Base-by-base conservation (phyloP, 106 monocot species). In the Chionographis japonica region DNA sequence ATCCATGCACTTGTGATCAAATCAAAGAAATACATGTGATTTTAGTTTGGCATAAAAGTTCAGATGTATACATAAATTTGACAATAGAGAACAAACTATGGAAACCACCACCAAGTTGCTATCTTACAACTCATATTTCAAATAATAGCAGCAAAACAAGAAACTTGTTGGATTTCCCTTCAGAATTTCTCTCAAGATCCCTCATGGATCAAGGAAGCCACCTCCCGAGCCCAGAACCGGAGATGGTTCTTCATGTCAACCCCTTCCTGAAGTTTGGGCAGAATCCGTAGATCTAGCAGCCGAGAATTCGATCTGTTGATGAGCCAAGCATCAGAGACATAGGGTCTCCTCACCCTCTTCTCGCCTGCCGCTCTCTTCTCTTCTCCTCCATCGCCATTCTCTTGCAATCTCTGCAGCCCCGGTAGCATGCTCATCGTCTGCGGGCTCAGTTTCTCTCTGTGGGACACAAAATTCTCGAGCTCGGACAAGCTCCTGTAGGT, bases 261-360 rank as follows among this genome's bases (percentile, higher is more conserved):
- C n/a, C 60, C 65, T 15, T 70, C 37, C 0, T 13, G 43, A 59
- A 55, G 40, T 57, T 63, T 69, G 2, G 68, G 59, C 40, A 73
- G 3, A 63, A 51, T 18, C 41, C 16, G 43, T 3, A 52, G 53
- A 52, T 53, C 12, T n/a, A 57, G 12, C 40, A 69, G 36, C 9
- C 51, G 37, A 3, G 50, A 50, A 20, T 53, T 58, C 43, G 59
- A 39, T 51, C 42, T 67, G 12, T 50, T 54, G 0, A 66, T 18
- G 3, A 64, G n/a, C 79, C 79, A 79, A 6, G 74, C 61, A 56
- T 79, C 79, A 6, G 74, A 79, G 8, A 79, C 51, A 63, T 74
- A 79, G 36, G 74, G 79, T 68, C 79, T 74, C 50, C 10, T 67
- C 2, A 63, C 46, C 5, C 18, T 43, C 15, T 58, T 55, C 19